Percentiles rank a stretch among this genome's conserved stretches.
phyloP scores from a whole-genome alignment of 768 basidiomycete species.

The Neoboletus magnificus region DNA sequence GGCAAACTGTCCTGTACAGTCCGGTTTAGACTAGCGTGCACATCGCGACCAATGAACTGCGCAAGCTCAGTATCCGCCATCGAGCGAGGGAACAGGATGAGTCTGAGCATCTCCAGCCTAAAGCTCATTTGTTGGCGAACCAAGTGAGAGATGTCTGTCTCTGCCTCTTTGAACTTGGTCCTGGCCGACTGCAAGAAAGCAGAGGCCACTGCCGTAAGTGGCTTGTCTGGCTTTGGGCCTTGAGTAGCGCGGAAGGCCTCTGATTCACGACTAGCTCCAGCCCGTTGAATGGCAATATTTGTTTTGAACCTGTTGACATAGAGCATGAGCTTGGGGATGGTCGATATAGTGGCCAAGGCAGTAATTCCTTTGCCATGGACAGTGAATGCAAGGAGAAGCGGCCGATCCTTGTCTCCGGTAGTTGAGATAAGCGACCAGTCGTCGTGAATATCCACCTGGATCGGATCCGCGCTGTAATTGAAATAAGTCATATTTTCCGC shows the following conservation, averaged over 20 bases:
- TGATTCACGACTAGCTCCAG: constrained; percentile 77
- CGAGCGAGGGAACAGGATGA: constrained; percentile 76
- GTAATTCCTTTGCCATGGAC: constrained; percentile 67
- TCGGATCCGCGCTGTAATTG: constrained; percentile 64
- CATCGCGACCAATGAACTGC: constrained; percentile 63
- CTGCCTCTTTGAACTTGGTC: constrained; percentile 66
- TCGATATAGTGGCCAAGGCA: constrained; percentile 65
- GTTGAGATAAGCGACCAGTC: constrained; percentile 67
- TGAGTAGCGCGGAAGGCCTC: constrained; percentile 70
- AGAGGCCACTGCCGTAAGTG: constrained; percentile 81
- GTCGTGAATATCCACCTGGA: constrained; percentile 70
- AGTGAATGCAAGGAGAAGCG: constrained; percentile 70
- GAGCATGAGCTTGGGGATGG: constrained; percentile 72
- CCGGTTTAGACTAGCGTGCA: constrained; percentile 70
- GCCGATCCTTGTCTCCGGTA: constrained; percentile 41
- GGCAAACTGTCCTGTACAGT: constrained; percentile 49
- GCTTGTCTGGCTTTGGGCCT: constrained; percentile 73
- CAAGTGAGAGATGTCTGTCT: constrained; percentile 53
- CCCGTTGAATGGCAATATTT: constrained; percentile 68
- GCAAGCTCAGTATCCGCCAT: constrained; percentile 78
- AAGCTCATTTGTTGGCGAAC: constrained; percentile 76
- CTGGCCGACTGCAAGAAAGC: constrained; percentile 78
- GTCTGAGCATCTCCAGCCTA: constrained; percentile 56
- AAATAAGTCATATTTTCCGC: background rate
- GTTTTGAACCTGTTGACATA: constrained; percentile 72